A percentile compares a stretch with the other conserved stretches of the same genome.
Evolutionary conservation across 495 filamentous ascomycete species (phyloP).

Genomic region (Antarctomyces pellizariae): DNA sequence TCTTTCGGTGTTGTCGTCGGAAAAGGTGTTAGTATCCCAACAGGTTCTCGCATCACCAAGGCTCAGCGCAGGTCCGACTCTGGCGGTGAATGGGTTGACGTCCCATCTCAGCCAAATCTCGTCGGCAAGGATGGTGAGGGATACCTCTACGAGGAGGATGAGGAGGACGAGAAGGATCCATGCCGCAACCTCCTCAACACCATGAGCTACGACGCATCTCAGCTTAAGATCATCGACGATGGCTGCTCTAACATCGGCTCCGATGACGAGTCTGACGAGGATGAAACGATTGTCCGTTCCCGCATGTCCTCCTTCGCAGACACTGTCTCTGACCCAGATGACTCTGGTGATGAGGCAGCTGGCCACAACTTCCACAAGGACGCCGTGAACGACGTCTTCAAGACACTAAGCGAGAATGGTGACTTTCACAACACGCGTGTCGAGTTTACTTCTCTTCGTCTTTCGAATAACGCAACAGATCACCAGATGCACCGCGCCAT

Average conservation of each 20-base stretch:
- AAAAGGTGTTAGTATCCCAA: constrained; percentile 26
- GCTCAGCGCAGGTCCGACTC: constrained; percentile 22
- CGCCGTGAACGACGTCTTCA: constrained; percentile 60
- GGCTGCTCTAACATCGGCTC: constrained; percentile 45
- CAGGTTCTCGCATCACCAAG: constrained; percentile 29
- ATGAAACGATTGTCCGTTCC: constrained; percentile 14
- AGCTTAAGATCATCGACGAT: constrained; percentile 44
- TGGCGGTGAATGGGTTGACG: constrained; percentile 10
- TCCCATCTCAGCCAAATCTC: constrained; percentile 25
- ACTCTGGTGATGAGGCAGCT: constrained; percentile 33
- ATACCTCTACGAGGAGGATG: constrained; percentile 25
- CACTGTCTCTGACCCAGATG: constrained; percentile 21
- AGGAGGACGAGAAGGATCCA: constrained; percentile 23
- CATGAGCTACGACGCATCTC: constrained; percentile 43
- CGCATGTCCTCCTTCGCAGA: constrained; percentile 25
- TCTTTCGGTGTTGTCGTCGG: constrained; percentile 56
- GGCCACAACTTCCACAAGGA: constrained; percentile 64
- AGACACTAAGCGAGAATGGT: constrained; percentile 48
- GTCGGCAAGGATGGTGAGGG: constrained; percentile 35
- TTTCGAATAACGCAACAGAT: constrained; percentile 75
- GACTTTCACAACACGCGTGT: constrained; percentile 70
- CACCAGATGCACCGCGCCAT: constrained; percentile 69
- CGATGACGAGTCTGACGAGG: constrained; percentile 16
- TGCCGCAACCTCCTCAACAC: constrained; percentile 15
- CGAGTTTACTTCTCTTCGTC: constrained; percentile 72